These are phyloP conservation scores for Seiridium cupressi DNA, from an alignment of 2,329 filamentous ascomycete species.

Conservation along the genomic window DNA sequence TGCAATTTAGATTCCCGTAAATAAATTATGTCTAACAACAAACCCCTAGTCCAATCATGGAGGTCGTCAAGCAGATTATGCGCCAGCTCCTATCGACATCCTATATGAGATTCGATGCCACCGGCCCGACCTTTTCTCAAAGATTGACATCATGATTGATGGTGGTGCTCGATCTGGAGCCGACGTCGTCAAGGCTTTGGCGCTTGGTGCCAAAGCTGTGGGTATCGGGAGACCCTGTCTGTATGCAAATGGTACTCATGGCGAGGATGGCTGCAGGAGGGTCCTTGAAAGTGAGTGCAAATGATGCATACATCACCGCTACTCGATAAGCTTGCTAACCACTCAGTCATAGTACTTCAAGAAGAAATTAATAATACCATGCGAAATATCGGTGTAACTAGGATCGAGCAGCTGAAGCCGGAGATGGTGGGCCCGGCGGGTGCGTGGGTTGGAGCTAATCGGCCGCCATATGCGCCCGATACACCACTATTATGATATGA, in stretches of 20 bases:
- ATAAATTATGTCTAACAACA: neutral
- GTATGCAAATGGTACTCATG: slow-evolving; percentile 4
- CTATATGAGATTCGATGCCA: neutral
- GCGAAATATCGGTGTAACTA: neutral
- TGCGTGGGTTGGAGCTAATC: neutral
- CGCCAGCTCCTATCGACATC: neutral
- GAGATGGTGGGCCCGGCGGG: slow-evolving; percentile 3
- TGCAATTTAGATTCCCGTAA: neutral
- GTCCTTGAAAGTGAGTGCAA: neutral
- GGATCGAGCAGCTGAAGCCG: neutral
- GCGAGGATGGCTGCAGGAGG: neutral
- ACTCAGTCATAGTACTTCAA: neutral
- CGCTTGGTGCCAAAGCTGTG: slow-evolving; percentile 1
- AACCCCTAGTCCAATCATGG: neutral
- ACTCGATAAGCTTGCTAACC: neutral
- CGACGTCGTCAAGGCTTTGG: slow-evolving; percentile 4
- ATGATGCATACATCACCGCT: neutral
- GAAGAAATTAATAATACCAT: slow-evolving; percentile 1
- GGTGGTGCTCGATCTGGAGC: neutral
- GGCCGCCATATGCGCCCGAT: neutral
- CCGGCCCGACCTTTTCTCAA: neutral
- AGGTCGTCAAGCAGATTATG: neutral
- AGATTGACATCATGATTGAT: slow-evolving; percentile 3
- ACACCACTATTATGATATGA: too few relatives aligned
- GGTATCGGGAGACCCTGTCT: neutral